Evolutionary conservation across 2,329 filamentous ascomycete genomes (phyloP), one percentile per base, ranked within the genome.

Genomic region (Fusarium devonianum): DNA sequence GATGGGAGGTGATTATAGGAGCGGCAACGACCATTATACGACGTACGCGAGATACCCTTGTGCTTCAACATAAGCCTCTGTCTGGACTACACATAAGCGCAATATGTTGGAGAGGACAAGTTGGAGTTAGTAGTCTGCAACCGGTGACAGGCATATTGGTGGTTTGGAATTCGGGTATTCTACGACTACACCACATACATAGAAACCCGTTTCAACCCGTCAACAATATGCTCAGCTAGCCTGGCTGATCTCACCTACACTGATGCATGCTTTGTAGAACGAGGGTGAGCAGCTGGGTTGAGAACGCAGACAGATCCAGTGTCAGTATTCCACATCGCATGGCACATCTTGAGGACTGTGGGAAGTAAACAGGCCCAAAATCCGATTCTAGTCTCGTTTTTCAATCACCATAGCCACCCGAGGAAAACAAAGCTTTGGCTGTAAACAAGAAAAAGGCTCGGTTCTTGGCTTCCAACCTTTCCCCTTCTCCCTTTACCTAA

Each of bases 261-360:
- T 32, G 37, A 29, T 28, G 35, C 45, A 42, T 52, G 40, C 45
- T 47, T 40, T 26, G 11, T n/a, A n/a, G n/a, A n/a, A n/a, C n/a
- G n/a, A n/a, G n/a, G n/a, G n/a, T n/a, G n/a, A n/a, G n/a, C n/a
- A n/a, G n/a, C n/a, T n/a, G n/a, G n/a, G n/a, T n/a, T n/a, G 36
- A 29, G 49, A 34, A 26, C 19, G n/a, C 29, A 25, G 28, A 41
- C 28, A 32, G 21, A 45, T 42, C 39, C 29, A 36, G 19, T 55
- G 49, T 51, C 54, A 58, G 55, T 30, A n/a, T 29, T 51, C 25
- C 22, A 5, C 38, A 25, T 13, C 34, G 56, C 56, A 59, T 48
- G 51, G 56, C 23, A 42, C 56, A 44, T 13, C 14, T 13, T 30
- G 32, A 42, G 56, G 32, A 30, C 46, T 51, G 56, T 59, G 56